phyloP scores from a whole-genome alignment of 2,329 filamentous ascomycete species.

The Beauveria sp. region DNA sequence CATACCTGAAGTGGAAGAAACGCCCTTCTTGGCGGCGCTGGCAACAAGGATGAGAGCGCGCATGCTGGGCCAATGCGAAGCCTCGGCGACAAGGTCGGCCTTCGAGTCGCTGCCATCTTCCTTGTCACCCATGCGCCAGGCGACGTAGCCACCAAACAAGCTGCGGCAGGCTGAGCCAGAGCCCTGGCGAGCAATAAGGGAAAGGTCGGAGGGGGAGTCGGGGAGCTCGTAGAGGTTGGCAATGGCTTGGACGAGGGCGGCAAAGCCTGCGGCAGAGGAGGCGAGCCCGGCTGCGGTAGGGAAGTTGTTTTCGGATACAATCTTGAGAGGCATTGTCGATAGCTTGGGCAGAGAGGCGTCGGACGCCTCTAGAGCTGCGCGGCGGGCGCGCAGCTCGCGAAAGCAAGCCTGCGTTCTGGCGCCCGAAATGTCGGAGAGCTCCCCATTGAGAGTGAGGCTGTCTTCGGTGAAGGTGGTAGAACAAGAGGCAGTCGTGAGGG shows the following conservation, averaged over 20 bases:
- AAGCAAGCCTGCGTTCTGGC: slow-evolving; percentile 94
- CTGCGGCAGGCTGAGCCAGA: slow-evolving; percentile 91
- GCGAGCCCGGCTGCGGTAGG: slow-evolving; percentile 89
- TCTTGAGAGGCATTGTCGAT: slow-evolving; percentile 65
- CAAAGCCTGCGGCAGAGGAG: slow-evolving; percentile 62
- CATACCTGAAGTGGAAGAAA: slow-evolving; percentile 90
- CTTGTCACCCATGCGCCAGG: slow-evolving; percentile 75
- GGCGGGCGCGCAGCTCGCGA: slow-evolving; percentile 71
- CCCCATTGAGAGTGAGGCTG: slow-evolving; percentile 76
- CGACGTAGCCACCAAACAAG: slow-evolving; percentile 91
- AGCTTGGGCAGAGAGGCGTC: slow-evolving; percentile 75
- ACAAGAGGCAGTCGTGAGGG: slow-evolving; percentile 94
- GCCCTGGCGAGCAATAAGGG: slow-evolving; percentile 84
- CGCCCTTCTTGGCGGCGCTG: slow-evolving; percentile 90
- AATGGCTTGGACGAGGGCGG: slow-evolving; percentile 71
- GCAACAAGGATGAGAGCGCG: slow-evolving; percentile 85
- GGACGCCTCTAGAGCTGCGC: slow-evolving; percentile 64
- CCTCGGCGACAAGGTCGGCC: slow-evolving; percentile 81
- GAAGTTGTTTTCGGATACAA: slow-evolving; percentile 98
- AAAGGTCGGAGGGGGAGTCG: slow-evolving; percentile 73
- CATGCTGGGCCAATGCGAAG: slow-evolving; percentile 93
- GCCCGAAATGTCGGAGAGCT: slow-evolving; percentile 74
- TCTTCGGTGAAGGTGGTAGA: slow-evolving; percentile 63
- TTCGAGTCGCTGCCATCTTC: slow-evolving; percentile 78
- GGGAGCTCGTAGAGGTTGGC: slow-evolving; percentile 86